A percentile compares a stretch with the other conserved stretches of the same genome.
Conservation (phyloP, 202 grass and related monocot genomes). For the Hordeum pubiflorum region DNA sequence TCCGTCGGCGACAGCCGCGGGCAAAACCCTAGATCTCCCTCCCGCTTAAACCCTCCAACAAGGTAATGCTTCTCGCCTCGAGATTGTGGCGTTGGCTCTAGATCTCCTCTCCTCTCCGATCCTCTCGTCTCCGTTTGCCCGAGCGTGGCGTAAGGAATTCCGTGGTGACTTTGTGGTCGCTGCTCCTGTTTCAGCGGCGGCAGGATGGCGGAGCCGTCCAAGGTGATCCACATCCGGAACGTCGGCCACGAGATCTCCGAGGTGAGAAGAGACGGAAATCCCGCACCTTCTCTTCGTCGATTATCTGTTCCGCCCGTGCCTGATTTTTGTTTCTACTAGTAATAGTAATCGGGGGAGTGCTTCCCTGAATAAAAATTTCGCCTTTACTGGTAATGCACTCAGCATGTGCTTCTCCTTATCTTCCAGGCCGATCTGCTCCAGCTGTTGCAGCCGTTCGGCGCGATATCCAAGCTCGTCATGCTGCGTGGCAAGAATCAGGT, state of each 20-base stretch:
- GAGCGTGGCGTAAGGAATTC: background rate
- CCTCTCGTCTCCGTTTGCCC: background rate
- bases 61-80: slow-evolving; percentile 21
- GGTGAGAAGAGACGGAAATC: slow-evolving; percentile 33
- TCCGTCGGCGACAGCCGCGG: background rate
- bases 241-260: slow-evolving; percentile 93
- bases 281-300: background rate
- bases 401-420: background rate
- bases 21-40: slow-evolving; percentile 40
- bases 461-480: slow-evolving; percentile 69
- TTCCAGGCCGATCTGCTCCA: slow-evolving; percentile 76
- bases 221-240: slow-evolving; percentile 95
- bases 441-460: slow-evolving; percentile 87
- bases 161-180: background rate
- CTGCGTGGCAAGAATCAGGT: slow-evolving; percentile 94
- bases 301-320: background rate
- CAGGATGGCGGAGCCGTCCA: slow-evolving; percentile 87
- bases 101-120: background rate
- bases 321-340: no score
- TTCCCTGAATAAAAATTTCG: background rate
- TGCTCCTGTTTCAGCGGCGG: slow-evolving; percentile 3
- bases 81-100: background rate
- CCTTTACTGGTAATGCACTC: background rate
- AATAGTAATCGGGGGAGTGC: background rate
- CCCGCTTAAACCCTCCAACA: slow-evolving; percentile 20